phyloP scores from a whole-genome alignment of 495 filamentous ascomycete species.

The Podospora sp. region DNA sequence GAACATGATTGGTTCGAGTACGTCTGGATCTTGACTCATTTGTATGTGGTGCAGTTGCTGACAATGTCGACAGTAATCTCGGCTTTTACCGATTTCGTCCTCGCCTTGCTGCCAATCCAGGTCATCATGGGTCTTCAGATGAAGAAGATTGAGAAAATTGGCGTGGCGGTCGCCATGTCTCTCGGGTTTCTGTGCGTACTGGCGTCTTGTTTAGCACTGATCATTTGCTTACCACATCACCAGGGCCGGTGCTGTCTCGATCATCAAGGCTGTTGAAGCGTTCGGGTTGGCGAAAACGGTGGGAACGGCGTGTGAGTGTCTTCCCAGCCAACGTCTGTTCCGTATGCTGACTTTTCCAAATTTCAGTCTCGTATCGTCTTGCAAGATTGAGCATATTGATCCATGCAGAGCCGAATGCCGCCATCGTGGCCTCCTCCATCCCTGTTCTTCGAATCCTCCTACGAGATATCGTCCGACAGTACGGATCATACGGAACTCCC shows the following conservation, averaged over 20 bases:
- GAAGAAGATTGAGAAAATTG: conserved; percentile 25
- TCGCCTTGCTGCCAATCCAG: conserved; percentile 17
- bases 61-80: conserved; percentile 10
- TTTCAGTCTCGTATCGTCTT: conserved; percentile 13
- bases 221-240: not conserved
- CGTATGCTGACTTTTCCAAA: not conserved
- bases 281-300: not conserved
- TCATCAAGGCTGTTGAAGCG: conserved; percentile 16
- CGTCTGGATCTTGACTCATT: not conserved
- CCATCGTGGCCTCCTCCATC: conserved; percentile 26
- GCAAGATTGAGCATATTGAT: conserved; percentile 21
- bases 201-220: not conserved
- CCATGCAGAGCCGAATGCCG: conserved; percentile 20
- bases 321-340: too few species aligned
- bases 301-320: not conserved
- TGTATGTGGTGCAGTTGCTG: not conserved
- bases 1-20: conserved; percentile 6
- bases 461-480: not conserved
- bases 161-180: conserved; percentile 25
- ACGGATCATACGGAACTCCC: not conserved
- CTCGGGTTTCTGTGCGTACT: conserved; percentile 25
- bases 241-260: conserved; percentile 22
- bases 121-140: conserved; percentile 24
- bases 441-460: conserved; percentile 24
- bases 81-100: conserved; percentile 21